Percentiles rank a stretch among this genome's conserved stretches.
Evolutionary conservation across 1,139 yeast genomes (phyloP).

Genomic region (Nadsonia starkeyi-henricii): DNA sequence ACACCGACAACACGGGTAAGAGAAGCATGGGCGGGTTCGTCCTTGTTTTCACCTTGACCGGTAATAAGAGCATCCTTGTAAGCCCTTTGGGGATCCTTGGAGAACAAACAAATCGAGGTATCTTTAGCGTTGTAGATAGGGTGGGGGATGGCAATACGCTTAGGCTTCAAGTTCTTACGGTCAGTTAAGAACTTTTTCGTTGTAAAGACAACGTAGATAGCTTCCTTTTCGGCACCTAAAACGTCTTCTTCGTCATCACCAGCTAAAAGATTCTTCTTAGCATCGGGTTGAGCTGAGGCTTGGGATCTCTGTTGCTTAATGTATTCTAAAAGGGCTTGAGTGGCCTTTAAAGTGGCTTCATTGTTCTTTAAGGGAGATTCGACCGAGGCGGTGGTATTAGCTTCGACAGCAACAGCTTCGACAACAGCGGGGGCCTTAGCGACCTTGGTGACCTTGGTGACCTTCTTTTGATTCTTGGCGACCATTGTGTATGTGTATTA

Average conservation of each 20-base stretch:
- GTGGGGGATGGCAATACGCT: constrained; percentile 40
- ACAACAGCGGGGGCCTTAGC: background rate
- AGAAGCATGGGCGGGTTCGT: constrained; percentile 22
- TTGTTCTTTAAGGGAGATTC: constrained; percentile 3
- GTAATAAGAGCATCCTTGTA: constrained; percentile 42
- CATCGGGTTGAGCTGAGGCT: constrained; percentile 5
- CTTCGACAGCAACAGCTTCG: background rate
- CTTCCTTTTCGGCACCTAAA: constrained; percentile 20
- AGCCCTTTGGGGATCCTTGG: constrained; percentile 53
- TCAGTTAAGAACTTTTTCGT: constrained; percentile 49
- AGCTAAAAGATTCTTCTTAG: constrained; percentile 32
- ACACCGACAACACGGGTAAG: constrained; percentile 28
- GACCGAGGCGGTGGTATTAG: constrained; percentile 2
- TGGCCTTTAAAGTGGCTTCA: constrained; percentile 20
- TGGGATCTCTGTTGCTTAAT: constrained; percentile 12
- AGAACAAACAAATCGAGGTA: constrained; percentile 51
- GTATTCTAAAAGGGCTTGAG: constrained; percentile 24
- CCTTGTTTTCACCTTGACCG: constrained; percentile 29
- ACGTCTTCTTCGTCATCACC: constrained; percentile 29
- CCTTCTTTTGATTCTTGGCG: background rate
- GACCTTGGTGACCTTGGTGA: background rate
- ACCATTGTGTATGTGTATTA: background rate
- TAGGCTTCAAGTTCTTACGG: constrained; percentile 61
- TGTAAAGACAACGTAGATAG: constrained; percentile 42
- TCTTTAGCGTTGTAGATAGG: constrained; percentile 31